These are phyloP conservation scores for Flaveria floridana DNA, from an alignment of 140 eudicot species.

Conservation along the genomic window DNA sequence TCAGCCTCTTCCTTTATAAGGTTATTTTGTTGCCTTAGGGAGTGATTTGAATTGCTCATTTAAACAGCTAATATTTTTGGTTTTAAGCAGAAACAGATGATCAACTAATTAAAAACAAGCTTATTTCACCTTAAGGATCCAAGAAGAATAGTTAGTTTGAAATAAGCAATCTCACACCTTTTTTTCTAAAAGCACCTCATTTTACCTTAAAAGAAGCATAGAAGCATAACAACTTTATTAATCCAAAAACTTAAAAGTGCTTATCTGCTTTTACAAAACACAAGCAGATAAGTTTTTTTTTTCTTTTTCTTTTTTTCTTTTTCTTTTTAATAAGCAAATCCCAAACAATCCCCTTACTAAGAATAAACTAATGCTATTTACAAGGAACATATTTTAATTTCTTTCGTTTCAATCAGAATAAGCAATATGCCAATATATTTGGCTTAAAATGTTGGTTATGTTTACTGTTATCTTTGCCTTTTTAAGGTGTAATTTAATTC, in stretches of 20 bases:
- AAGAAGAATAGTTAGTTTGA: conserved; percentile 1
- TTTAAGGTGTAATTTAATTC: not conserved
- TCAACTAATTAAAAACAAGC: not conserved
- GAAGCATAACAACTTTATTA: not conserved
- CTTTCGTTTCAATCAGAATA: not conserved
- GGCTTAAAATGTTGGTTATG: not conserved
- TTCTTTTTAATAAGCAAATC: not conserved
- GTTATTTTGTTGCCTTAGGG: not conserved
- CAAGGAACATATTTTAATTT: not conserved
- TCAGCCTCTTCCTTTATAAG: conserved; percentile 31
- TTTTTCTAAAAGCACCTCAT: not conserved
- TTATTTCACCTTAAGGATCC: conserved; percentile 13
- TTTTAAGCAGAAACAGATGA: not conserved
- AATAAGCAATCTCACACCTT: not conserved
- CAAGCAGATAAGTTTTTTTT: not conserved
- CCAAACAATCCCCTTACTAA: not conserved
- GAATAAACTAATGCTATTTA: not conserved
- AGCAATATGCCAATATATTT: not conserved
- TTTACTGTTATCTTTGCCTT: not conserved
- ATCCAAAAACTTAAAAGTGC: not conserved
- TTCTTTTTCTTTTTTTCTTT: not conserved
- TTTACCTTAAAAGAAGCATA: not conserved
- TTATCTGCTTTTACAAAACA: conserved; percentile 4
- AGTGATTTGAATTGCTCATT: not conserved
- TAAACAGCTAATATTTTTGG: conserved; percentile 1